Base-by-base conservation (phyloP, 345 rosid genomes). In the Dimocarpus longan region DNA sequence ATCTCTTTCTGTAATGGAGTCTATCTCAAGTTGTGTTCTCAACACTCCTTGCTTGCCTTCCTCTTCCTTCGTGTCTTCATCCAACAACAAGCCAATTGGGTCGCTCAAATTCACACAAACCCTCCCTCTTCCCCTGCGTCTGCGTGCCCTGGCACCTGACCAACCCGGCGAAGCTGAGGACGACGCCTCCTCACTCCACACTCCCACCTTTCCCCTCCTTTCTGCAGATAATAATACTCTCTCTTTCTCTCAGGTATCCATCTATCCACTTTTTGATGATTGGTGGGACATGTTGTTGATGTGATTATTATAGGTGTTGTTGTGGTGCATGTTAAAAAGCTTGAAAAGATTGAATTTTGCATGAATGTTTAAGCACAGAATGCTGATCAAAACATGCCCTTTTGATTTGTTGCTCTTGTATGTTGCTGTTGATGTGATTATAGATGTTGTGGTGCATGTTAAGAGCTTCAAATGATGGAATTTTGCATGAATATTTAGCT, bases 211-310 rank as follows among this genome's bases (percentile, higher is more conserved):
- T 46, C 52, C 37, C 12, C 12, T 46, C 10, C 10, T 46, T 11
- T 46, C 52, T 46, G 52, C 8, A 0, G 12, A 11, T 46, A 46
- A 46, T 46, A 46, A 46, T 4, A 19, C 63, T 19, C 60, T 85
- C 72, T 89, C 93, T 66, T 59, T 82, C 39, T 80, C 91, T 78
- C 84, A 92, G 92, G 98, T 95, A 70, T 43, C n/a, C 1, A 2
- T 46, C 12, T 2, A 46, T 46, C 12, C 8, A 46, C 12, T 46
- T 16, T 4, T 16, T 12, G 8, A 48, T 62, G 57, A 62, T 42
- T 6, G 5, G 15, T 73, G 56, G 3, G 16, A 43, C 39, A 6
- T 24, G 18, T 28, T 10, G n/a, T 44, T 18, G n/a, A 54, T 59
- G 42, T 3, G 21, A 48, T 46, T 46, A 48, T 46, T 46, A 18